These are phyloP conservation scores for Tympanopsis confertula DNA, from an alignment of 2,329 filamentous ascomycete species.

Conservation along the genomic window DNA sequence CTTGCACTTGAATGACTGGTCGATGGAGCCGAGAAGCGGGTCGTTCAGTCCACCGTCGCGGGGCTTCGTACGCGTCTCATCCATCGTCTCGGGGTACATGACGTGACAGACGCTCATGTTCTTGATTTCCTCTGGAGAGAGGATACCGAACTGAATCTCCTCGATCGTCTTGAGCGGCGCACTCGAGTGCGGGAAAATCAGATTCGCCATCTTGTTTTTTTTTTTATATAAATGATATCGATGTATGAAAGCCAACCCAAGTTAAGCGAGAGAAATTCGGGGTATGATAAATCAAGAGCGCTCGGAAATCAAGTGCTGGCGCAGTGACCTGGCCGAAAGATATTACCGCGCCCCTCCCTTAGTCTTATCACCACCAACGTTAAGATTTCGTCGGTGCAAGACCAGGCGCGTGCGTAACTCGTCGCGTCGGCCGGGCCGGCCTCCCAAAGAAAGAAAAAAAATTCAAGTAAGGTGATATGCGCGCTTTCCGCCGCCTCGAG, in stretches of 20 bases:
- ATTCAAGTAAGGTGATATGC: no score
- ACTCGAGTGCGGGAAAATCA: constrained; percentile 81
- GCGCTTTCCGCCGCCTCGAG: no score
- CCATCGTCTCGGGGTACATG: constrained; percentile 98
- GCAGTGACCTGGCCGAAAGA: no score
- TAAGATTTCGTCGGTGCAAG: no score
- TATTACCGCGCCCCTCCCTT: no score
- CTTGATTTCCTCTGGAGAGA: constrained; percentile 98
- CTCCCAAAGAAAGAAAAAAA: no score
- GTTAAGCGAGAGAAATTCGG: no score
- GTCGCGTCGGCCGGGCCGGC: no score
- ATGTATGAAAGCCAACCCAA: neutral
- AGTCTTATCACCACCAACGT: no score
- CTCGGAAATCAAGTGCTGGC: no score
- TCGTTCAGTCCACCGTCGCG: constrained; percentile 90
- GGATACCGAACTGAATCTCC: constrained; percentile 97
- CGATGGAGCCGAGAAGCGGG: constrained; percentile 88
- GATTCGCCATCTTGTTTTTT: constrained; percentile 70
- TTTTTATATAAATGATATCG: neutral
- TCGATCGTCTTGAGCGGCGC: constrained; percentile 94
- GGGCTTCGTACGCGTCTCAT: constrained; percentile 83
- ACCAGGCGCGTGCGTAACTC: no score
- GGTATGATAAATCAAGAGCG: no score
- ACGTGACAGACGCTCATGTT: constrained; percentile 95
- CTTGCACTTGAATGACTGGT: constrained; percentile 87